Conservation (phyloP, 2,329 filamentous ascomycete genomes). For the Xylaria sp. region DNA sequence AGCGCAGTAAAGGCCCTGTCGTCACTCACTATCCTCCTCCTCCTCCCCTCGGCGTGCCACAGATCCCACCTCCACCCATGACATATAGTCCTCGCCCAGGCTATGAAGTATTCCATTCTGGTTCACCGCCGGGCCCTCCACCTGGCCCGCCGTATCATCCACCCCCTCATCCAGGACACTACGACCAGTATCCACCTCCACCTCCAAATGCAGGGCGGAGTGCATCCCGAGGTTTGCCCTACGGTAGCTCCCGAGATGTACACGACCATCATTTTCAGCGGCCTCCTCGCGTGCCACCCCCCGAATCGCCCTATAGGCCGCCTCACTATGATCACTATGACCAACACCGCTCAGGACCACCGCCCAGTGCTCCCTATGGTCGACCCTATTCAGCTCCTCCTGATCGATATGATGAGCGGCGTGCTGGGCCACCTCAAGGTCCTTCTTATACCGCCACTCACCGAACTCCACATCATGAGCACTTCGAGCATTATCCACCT, state of each 20-base stretch:
- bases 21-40: conserved; percentile 49
- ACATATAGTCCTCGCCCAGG: conserved; percentile 36
- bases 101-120: conserved; percentile 28
- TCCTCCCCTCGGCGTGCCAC: conserved; percentile 29
- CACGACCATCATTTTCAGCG: conserved; percentile 29
- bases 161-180: conserved; percentile 19
- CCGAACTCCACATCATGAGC: conserved; percentile 20
- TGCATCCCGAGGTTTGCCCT: conserved; percentile 13
- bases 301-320: conserved; percentile 16
- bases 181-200: conserved; percentile 32
- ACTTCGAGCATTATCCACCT: conserved; percentile 33
- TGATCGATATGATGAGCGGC: conserved; percentile 28
- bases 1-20: conserved; percentile 47
- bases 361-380: conserved; percentile 18
- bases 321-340: conserved; percentile 30
- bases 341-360: conserved; percentile 23
- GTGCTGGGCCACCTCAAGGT: conserved; percentile 9
- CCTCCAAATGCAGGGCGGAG: conserved; percentile 14
- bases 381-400: conserved; percentile 30
- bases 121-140: conserved; percentile 37
- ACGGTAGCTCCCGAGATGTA: conserved; percentile 19
- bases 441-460: conserved; percentile 12
- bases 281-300: conserved; percentile 14
- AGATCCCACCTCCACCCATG: conserved; percentile 37
- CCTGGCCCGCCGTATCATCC: conserved; percentile 22